Evolutionary conservation across 1,139 yeast species (phyloP).

Genomic region (Casaregolazyma suthepensis): DNA sequence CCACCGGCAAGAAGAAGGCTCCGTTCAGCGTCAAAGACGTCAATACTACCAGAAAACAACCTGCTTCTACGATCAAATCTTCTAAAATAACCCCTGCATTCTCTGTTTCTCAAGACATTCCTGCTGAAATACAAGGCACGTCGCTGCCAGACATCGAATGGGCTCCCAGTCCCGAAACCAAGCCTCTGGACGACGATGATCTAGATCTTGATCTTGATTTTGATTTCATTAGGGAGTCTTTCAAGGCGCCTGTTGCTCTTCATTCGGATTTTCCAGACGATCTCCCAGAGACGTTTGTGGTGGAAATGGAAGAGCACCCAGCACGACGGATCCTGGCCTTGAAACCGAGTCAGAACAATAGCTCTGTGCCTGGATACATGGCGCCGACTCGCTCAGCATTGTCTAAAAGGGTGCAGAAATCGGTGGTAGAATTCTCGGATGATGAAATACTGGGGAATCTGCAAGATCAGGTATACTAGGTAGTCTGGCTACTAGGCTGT

Average conservation of each 20-base stretch:
- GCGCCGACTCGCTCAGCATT: constrained; percentile 8
- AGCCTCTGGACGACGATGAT: constrained; percentile 3
- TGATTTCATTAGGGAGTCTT: constrained; percentile 2
- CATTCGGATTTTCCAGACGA: constrained; percentile 5
- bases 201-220: constrained; percentile 7
- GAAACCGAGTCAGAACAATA: not conserved
- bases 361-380: constrained; percentile 3
- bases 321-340: not conserved
- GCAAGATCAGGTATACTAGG: not conserved
- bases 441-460: constrained; percentile 6
- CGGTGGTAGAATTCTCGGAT: not conserved
- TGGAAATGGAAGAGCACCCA: not conserved
- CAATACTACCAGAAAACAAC: constrained; percentile 1
- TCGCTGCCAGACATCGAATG: constrained; percentile 1
- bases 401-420: not conserved
- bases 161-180: constrained; percentile 4
- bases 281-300: constrained; percentile 2
- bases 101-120: constrained; percentile 10
- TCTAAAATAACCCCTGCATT: constrained; percentile 5
- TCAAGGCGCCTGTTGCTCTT: not conserved
- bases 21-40: constrained; percentile 3
- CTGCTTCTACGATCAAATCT: not conserved
- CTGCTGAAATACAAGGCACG: not conserved
- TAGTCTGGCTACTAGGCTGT: not conserved
- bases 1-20: constrained; percentile 1